Base-by-base conservation (phyloP, 2,329 filamentous ascomycete species). In the Talaromyces sp. region DNA sequence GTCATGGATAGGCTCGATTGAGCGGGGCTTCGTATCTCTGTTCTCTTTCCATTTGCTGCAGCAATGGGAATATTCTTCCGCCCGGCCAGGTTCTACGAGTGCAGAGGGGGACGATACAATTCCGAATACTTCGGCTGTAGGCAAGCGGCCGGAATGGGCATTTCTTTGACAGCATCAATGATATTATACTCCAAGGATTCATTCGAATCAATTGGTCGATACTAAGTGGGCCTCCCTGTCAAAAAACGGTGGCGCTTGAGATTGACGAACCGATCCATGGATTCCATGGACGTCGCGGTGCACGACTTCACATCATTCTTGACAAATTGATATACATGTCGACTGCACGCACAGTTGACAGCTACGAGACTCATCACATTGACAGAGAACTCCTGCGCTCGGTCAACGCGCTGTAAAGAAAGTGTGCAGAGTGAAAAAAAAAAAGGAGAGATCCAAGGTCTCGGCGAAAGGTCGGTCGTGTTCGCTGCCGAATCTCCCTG, bases 401-500 rank as follows among this genome's bases (percentile, higher is more conserved):
- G 19, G 3, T 33, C 27, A n/a, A 9, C 10, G 2, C 35, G 13
- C 13, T 37, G 27, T 3, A 19, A 37, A 5, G 22, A 58, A 27
- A 58, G 13, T n/a, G 19, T 13, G 35, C 5, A 25, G 19, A 25
- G 5, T 31, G 27, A 31, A 31, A 31, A 27, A 27, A 27, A 27
- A 19, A 25, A 19, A 47, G 10, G 13, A 2, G 47, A 52, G 49
- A 33, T 10, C 31, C 17, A 54, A 15, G 27, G 31, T 25, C 10
- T 56, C 61, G 61, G 61, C 61, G 37, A 57, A 56, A 63, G 37
- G 37, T 63, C 61, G 61, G 61, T 22, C n/a, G 31, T 39, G 61
- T 45, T 61, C 59, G 59, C 59, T 61, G 59, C 59, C 59, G 59
- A 61, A 52, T 52, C 19, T 15, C 45, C 19, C 22, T 8, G 22